phyloP scores from a whole-genome alignment of 2,329 filamentous ascomycete genomes.

The Acrodontium crateriforme region DNA sequence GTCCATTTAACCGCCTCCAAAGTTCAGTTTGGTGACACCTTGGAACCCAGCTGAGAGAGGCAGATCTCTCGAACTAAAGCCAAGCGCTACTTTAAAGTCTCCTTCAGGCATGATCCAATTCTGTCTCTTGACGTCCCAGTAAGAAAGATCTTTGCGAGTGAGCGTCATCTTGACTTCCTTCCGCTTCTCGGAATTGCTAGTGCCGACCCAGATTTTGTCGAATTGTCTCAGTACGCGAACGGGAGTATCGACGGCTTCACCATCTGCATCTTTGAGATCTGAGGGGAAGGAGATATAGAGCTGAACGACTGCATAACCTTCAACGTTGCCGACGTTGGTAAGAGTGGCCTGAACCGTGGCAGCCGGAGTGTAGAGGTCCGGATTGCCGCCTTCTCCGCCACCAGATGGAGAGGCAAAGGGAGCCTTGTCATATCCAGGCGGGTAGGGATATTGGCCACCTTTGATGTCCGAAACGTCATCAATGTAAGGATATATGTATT shows the following conservation, averaged over 20 bases:
- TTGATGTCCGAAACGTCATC: constrained; percentile 33
- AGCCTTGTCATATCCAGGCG: constrained; percentile 38
- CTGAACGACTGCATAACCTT: constrained; percentile 43
- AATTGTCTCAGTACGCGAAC: constrained; percentile 31
- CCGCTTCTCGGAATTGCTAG: constrained; percentile 8
- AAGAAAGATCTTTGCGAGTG: constrained; percentile 22
- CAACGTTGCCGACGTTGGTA: constrained; percentile 46
- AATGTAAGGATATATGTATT: constrained; percentile 64
- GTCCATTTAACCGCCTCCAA: no score
- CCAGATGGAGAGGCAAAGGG: constrained; percentile 48
- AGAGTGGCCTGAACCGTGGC: constrained; percentile 39
- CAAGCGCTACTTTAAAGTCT: constrained; percentile 17
- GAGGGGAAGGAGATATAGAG: constrained; percentile 38
- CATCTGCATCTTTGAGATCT: constrained; percentile 13
- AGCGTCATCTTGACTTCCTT: constrained; percentile 15
- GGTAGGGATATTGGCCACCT: constrained; percentile 35
- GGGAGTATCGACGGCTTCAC: constrained; percentile 29
- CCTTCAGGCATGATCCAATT: constrained; percentile 24
- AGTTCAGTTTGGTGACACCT: no score
- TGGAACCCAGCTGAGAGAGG: no score
- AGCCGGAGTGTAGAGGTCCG: constrained; percentile 47
- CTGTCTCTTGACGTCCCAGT: constrained; percentile 22
- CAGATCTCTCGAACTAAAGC: constrained; percentile 26
- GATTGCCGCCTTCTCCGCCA: constrained; percentile 55
- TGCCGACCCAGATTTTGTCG: constrained; percentile 26